phyloP scores from a whole-genome alignment of 108 stramenopile genomes.

The Discostella stelligeroides region DNA sequence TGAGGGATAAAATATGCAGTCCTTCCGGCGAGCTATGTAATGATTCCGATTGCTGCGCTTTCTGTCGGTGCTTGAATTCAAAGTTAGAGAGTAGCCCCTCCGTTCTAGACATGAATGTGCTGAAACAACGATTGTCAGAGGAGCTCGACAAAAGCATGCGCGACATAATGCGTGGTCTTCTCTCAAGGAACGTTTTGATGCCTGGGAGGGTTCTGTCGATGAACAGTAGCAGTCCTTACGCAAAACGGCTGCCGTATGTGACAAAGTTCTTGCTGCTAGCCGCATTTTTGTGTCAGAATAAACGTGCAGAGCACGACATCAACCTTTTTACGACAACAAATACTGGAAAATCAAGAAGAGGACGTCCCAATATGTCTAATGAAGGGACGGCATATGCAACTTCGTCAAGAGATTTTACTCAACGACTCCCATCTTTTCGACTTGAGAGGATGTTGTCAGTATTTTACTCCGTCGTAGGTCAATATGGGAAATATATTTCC shows the following conservation, averaged over 20 bases:
- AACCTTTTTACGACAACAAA: conserved; percentile 62
- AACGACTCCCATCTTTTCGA: conserved; percentile 60
- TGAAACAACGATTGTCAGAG: conserved; percentile 25
- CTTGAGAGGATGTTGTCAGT: conserved; percentile 73
- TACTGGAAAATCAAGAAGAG: conserved; percentile 52
- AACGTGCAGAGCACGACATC: conserved; percentile 59
- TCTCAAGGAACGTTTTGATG: conserved; percentile 39
- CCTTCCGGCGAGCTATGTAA: not conserved
- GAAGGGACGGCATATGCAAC: conserved; percentile 56
- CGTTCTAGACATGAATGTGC: conserved; percentile 2
- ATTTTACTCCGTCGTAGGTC: conserved; percentile 55
- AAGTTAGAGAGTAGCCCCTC: not conserved
- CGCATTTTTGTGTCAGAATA: conserved; percentile 77
- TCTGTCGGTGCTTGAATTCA: conserved; percentile 11
- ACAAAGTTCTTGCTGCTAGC: conserved; percentile 67
- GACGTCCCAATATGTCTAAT: conserved; percentile 20
- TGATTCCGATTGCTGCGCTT: conserved; percentile 13
- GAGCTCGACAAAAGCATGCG: conserved; percentile 41
- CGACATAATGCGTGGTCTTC: conserved; percentile 30
- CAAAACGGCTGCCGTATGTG: conserved; percentile 52
- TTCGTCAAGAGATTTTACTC: conserved; percentile 42
- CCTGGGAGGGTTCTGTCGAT: conserved; percentile 31
- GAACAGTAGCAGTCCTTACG: conserved; percentile 18
- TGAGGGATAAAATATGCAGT: not conserved
- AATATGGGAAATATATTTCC: conserved; percentile 61